These are phyloP conservation scores for Spiromastix sp. DNA, from an alignment of 2,329 filamentous ascomycete species.

Conservation along the genomic window DNA sequence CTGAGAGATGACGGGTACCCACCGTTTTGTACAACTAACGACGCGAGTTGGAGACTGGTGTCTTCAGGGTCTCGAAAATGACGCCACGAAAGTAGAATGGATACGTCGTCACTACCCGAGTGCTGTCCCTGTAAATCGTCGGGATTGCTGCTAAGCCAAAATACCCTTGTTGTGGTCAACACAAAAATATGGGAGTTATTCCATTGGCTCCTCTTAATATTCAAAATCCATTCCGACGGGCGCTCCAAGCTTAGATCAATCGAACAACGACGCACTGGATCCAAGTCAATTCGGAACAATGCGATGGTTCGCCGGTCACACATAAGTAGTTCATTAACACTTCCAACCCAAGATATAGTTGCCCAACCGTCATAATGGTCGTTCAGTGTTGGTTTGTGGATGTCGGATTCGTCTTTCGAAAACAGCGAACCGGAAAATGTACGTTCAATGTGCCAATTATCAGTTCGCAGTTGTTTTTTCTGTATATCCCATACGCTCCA, in stretches of 20 bases:
- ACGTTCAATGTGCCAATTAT: slow-evolving; percentile 19
- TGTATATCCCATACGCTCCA: slow-evolving; percentile 44
- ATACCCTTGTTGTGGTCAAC: slow-evolving; percentile 42
- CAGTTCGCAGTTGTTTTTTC: slow-evolving; percentile 17
- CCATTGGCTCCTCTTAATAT: slow-evolving; percentile 35
- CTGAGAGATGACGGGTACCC: too few species aligned
- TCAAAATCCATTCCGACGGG: slow-evolving; percentile 44
- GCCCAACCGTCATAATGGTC: slow-evolving; percentile 34
- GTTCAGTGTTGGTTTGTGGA: slow-evolving; percentile 10
- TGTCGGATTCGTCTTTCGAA: slow-evolving; percentile 13
- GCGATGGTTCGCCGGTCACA: slow-evolving; percentile 38
- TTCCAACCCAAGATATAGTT: slow-evolving; percentile 29
- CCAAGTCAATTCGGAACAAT: slow-evolving; percentile 24
- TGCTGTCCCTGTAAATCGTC: slow-evolving; percentile 16
- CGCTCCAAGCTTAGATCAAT: slow-evolving; percentile 28
- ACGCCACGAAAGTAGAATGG: slow-evolving; percentile 36
- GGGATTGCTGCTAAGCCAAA: slow-evolving; percentile 32
- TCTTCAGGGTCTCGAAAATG: slow-evolving; percentile 48
- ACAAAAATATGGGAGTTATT: slow-evolving; percentile 39
- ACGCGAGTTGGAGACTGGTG: slow-evolving; percentile 35
- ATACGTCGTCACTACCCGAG: slow-evolving; percentile 20
- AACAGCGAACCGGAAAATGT: slow-evolving; percentile 22
- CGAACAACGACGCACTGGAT: slow-evolving; percentile 16
- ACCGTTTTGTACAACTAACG: slow-evolving; percentile 24
- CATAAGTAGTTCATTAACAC: slow-evolving; percentile 36